A percentile compares a stretch with the other conserved stretches of the same genome.
phyloP scores from a whole-genome alignment of 1,284 basidiomycete genomes.

The Moesziomyces sp. region DNA sequence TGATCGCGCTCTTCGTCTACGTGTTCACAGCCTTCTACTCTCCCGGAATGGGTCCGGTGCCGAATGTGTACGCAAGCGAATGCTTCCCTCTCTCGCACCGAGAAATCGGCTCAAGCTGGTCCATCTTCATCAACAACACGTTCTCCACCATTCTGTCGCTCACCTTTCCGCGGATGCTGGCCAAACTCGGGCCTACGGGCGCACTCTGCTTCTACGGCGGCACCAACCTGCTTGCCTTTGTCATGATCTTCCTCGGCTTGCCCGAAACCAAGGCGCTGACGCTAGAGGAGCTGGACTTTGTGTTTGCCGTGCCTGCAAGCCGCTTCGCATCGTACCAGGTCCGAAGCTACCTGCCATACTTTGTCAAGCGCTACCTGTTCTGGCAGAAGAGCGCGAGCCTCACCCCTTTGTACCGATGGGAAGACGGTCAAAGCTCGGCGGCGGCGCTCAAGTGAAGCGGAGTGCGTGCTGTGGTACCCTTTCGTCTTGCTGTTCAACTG shows the following conservation, averaged over 20 bases:
- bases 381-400: constrained; percentile 2
- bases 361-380: constrained; percentile 1
- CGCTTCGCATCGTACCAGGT: constrained; percentile 34
- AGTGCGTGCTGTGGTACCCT: neutral
- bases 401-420: constrained; percentile 5
- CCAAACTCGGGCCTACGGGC: constrained; percentile 28
- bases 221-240: constrained; percentile 35
- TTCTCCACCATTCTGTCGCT: constrained; percentile 40
- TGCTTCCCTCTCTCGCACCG: constrained; percentile 74
- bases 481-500: neutral
- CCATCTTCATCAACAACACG: constrained; percentile 30
- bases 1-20: constrained; percentile 69
- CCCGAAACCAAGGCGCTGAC: constrained; percentile 83
- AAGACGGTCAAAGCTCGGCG: neutral
- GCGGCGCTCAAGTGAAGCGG: neutral
- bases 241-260: constrained; percentile 70
- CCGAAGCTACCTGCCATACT: constrained; percentile 1
- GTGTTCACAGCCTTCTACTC: constrained; percentile 76
- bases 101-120: constrained; percentile 76
- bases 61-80: constrained; percentile 74
- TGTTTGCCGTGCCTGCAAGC: constrained; percentile 77
- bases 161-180: constrained; percentile 43
- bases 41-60: constrained; percentile 82
- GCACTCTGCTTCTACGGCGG: constrained; percentile 52
- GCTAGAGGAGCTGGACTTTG: constrained; percentile 76